phyloP scores from a whole-genome alignment of 441 rosid genomes.

The Bocquillonia castaneifolia region DNA sequence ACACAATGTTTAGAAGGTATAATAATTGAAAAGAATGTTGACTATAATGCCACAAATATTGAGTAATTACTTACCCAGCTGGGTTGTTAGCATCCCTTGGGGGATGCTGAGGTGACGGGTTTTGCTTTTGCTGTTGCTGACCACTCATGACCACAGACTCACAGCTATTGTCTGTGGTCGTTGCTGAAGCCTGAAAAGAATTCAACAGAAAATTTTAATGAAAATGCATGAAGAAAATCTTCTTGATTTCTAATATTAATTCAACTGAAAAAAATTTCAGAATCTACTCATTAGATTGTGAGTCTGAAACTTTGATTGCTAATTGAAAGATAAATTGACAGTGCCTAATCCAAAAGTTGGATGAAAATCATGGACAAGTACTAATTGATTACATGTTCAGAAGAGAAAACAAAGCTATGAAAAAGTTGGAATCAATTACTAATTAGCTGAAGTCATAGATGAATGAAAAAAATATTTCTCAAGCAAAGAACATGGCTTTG shows the following conservation, averaged over 20 bases:
- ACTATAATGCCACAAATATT: neutral
- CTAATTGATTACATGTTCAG: neutral
- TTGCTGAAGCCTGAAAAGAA: constrained; percentile 58
- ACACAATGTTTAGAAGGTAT: constrained; percentile 10
- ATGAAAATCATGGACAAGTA: neutral
- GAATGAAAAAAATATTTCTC: neutral
- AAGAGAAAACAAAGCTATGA: neutral
- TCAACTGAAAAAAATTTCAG: neutral
- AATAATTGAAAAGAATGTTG: constrained; percentile 5
- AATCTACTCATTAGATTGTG: neutral
- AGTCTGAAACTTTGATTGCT: neutral
- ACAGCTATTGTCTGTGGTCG: constrained; percentile 99
- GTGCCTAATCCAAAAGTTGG: neutral
- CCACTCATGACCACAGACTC: constrained; percentile 98
- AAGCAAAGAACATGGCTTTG: no score
- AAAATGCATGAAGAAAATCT: neutral
- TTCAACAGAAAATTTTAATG: neutral
- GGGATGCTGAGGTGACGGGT: constrained; percentile 82
- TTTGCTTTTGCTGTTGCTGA: constrained; percentile 90
- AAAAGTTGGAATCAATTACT: neutral
- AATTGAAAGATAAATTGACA: neutral
- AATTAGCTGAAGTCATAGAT: neutral
- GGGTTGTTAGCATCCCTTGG: constrained; percentile 92
- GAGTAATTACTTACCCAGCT: constrained; percentile 59
- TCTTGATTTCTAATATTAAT: neutral